These are phyloP conservation scores for Aristolochia fimbriata DNA, from an alignment of 164 flowering plant species.

Conservation along the genomic window DNA sequence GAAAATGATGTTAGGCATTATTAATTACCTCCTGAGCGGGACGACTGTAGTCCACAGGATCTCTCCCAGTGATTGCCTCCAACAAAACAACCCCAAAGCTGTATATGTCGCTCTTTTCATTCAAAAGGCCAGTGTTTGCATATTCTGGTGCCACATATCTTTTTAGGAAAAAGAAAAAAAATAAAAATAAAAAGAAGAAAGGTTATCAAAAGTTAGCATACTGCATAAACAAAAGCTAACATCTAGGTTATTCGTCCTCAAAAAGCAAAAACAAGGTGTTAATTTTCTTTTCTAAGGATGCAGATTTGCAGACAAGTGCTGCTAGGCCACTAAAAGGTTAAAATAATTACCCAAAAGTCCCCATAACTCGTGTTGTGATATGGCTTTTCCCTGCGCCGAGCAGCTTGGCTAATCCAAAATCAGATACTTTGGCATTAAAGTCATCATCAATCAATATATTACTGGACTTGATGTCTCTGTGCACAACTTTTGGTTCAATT, in stretches of 20 bases:
- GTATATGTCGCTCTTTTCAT: constrained; percentile 90
- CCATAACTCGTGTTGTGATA: constrained; percentile 87
- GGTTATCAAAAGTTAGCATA: not conserved
- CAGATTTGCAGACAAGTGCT: too few relatives aligned
- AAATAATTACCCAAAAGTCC: constrained; percentile 74
- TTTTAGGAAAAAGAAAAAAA: constrained; percentile 7
- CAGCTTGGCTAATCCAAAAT: constrained; percentile 87
- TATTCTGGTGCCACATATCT: constrained; percentile 95
- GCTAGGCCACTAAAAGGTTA: too few relatives aligned
- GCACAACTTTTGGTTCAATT: constrained; percentile 87
- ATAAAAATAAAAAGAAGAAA: too few relatives aligned
- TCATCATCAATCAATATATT: constrained; percentile 78
- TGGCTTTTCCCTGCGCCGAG: constrained; percentile 85
- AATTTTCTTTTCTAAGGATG: too few relatives aligned
- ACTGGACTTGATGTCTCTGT: constrained; percentile 86
- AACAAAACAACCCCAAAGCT: constrained; percentile 81
- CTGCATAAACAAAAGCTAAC: too few relatives aligned
- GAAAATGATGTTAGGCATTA: too few relatives aligned
- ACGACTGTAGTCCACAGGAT: constrained; percentile 76
- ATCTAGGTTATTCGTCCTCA: too few relatives aligned
- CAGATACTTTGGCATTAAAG: constrained; percentile 81
- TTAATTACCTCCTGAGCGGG: constrained; percentile 56
- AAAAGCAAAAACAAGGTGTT: too few relatives aligned
- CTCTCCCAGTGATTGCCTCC: constrained; percentile 87
- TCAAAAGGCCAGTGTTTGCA: constrained; percentile 79